A percentile compares a stretch with the other conserved stretches of the same genome.
Evolutionary conservation across 441 rosid genomes (phyloP).

Genomic region (Manihot esculenta): DNA sequence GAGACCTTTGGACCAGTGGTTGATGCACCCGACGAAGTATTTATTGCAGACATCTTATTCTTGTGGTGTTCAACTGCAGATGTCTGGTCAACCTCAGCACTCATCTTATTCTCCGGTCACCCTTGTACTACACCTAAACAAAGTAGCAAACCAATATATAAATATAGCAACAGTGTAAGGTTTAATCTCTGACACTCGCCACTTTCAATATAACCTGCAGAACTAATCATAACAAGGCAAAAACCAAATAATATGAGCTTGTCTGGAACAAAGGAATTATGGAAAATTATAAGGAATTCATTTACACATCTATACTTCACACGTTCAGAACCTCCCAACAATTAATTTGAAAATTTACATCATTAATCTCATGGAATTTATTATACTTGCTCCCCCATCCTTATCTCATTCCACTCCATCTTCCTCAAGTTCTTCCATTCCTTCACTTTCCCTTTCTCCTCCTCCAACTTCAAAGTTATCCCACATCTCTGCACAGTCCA

Average conservation of each 20-base stretch:
- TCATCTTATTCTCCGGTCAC: slow-evolving; percentile 19
- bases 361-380: not conserved
- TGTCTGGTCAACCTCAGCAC: slow-evolving; percentile 29
- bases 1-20: slow-evolving; percentile 50
- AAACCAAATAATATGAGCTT: not conserved
- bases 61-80: slow-evolving; percentile 19
- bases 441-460: not conserved
- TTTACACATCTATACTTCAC: not conserved
- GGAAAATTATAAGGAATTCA: not conserved
- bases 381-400: not conserved
- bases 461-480: not conserved
- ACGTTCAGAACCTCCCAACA: not conserved
- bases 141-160: not conserved
- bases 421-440: not conserved
- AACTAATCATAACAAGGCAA: not conserved
- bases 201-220: not conserved
- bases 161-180: not conserved
- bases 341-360: not conserved
- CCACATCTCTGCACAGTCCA: not conserved
- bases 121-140: slow-evolving; percentile 9
- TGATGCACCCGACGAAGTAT: slow-evolving; percentile 31
- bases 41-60: slow-evolving; percentile 34
- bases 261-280: not conserved
- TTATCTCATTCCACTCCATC: not conserved
- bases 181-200: not conserved